Percentiles rank a stretch among this genome's conserved stretches.
These are phyloP conservation scores for Emmonsiellopsis sp. DNA, from an alignment of 2,329 filamentous ascomycete genomes.

Conservation along the genomic window DNA sequence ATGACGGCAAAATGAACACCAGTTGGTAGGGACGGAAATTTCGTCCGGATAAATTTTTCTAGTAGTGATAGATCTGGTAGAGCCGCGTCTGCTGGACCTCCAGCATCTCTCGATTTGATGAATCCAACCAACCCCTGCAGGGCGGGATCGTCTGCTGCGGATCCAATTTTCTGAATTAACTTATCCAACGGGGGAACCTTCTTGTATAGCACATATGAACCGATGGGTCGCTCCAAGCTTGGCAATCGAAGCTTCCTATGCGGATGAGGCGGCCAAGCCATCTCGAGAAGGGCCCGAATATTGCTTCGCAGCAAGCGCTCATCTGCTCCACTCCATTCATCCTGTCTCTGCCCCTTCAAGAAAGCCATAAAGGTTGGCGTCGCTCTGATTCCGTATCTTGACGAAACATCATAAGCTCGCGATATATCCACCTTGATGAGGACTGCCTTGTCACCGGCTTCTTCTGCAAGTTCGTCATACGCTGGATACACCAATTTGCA, in stretches of 20 bases:
- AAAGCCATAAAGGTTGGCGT: constrained; percentile 90
- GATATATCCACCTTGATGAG: constrained; percentile 80
- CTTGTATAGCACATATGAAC: constrained; percentile 61
- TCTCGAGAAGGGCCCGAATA: constrained; percentile 62
- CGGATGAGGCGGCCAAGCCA: constrained; percentile 65
- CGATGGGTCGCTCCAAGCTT: constrained; percentile 53
- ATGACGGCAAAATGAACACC: constrained; percentile 69
- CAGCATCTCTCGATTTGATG: constrained; percentile 51
- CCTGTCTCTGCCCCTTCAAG: constrained; percentile 62
- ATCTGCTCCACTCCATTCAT: constrained; percentile 74
- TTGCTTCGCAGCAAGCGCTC: constrained; percentile 58
- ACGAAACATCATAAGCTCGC: constrained; percentile 53
- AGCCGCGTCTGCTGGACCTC: constrained; percentile 54
- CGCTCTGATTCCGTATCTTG: constrained; percentile 58
- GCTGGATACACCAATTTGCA: constrained; percentile 75
- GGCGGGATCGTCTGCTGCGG: constrained; percentile 46
- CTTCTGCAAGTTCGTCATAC: constrained; percentile 69
- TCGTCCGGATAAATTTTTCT: constrained; percentile 49
- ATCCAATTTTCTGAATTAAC: constrained; percentile 67
- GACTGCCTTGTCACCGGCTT: constrained; percentile 56
- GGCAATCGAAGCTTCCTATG: constrained; percentile 65
- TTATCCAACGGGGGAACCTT: constrained; percentile 79
- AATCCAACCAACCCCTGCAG: constrained; percentile 61
- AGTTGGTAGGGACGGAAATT: constrained; percentile 46
- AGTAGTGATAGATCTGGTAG: constrained; percentile 63